These are phyloP conservation scores for Mycena epipterygia DNA, from an alignment of 768 basidiomycete species.

Conservation along the genomic window DNA sequence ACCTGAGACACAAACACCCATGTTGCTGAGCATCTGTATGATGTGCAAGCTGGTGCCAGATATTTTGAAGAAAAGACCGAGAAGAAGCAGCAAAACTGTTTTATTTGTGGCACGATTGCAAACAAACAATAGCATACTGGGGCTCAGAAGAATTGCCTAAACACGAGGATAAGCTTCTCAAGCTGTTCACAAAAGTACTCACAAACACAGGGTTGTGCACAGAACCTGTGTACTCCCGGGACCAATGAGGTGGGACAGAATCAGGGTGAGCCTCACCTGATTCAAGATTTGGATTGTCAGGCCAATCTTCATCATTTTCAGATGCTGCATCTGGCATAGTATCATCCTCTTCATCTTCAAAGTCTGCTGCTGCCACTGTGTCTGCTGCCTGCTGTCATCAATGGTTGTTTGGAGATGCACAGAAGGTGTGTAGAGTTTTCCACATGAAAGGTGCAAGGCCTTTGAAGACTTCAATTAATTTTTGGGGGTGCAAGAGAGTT, in stretches of 20 bases:
- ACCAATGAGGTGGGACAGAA: not conserved
- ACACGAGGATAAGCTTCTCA: not conserved
- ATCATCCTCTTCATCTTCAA: not conserved
- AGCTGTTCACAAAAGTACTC: conserved; percentile 2
- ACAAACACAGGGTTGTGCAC: conserved; percentile 40
- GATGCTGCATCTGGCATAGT: not conserved
- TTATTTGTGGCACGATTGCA: conserved; percentile 47
- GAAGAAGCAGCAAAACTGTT: conserved; percentile 40
- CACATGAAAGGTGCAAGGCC: conserved; percentile 19
- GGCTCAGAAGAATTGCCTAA: conserved; percentile 26
- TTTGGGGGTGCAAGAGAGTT: conserved; percentile 7
- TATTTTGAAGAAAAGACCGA: conserved; percentile 48
- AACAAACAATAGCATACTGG: conserved; percentile 40
- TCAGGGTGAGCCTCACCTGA: conserved; percentile 1
- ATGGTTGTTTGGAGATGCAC: conserved; percentile 12
- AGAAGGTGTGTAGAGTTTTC: conserved; percentile 6
- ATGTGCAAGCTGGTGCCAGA: conserved; percentile 44
- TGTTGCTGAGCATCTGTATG: conserved; percentile 43
- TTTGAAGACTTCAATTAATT: conserved; percentile 2
- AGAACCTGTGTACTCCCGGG: conserved; percentile 29
- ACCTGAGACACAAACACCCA: conserved; percentile 43
- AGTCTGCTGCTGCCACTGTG: no score
- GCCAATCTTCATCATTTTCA: conserved; percentile 11
- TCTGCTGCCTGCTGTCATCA: not conserved
- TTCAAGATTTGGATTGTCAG: conserved; percentile 10